A percentile compares a stretch with the other conserved stretches of the same genome.
phyloP scores from a whole-genome alignment of 331 rosid genomes.

The Malus hybrid region DNA sequence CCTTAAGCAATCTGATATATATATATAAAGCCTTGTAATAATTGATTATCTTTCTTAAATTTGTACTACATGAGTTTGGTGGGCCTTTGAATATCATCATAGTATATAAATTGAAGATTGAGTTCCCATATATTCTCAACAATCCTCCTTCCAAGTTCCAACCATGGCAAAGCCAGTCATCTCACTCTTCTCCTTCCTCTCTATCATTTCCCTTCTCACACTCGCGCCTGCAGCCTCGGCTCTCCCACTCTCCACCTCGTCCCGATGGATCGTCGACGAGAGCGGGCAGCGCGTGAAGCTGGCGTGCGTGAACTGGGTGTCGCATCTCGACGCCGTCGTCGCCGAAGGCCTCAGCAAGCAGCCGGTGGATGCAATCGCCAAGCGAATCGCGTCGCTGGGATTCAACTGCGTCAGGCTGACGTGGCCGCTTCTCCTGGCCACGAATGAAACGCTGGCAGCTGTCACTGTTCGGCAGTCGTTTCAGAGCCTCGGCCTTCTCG shows the following conservation, averaged over 20 bases:
- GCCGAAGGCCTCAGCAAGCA: conserved; percentile 85
- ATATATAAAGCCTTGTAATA: no score
- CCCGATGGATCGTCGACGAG: conserved; percentile 73
- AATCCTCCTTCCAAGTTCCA: background rate
- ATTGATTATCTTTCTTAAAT: no score
- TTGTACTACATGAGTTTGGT: background rate
- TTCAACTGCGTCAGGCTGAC: conserved; percentile 93
- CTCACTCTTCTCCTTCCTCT: background rate
- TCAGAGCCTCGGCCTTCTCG: conserved; percentile 47
- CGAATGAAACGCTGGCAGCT: conserved; percentile 53
- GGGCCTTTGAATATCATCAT: background rate
- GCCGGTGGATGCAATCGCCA: conserved; percentile 54
- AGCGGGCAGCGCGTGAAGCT: conserved; percentile 71
- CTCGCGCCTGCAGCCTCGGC: background rate
- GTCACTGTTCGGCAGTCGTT: conserved; percentile 69
- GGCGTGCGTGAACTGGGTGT: conserved; percentile 79
- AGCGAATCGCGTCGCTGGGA: conserved; percentile 45
- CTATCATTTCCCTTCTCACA: background rate
- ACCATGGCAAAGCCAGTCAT: background rate
- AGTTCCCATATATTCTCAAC: background rate
- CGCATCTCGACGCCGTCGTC: conserved; percentile 63
- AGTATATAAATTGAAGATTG: background rate
- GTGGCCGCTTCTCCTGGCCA: conserved; percentile 60
- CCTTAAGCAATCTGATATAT: no score
- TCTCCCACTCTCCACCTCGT: conserved; percentile 46